phyloP scores from a whole-genome alignment of 2,329 filamentous ascomycete species.

The Fusarium cicatricum region DNA sequence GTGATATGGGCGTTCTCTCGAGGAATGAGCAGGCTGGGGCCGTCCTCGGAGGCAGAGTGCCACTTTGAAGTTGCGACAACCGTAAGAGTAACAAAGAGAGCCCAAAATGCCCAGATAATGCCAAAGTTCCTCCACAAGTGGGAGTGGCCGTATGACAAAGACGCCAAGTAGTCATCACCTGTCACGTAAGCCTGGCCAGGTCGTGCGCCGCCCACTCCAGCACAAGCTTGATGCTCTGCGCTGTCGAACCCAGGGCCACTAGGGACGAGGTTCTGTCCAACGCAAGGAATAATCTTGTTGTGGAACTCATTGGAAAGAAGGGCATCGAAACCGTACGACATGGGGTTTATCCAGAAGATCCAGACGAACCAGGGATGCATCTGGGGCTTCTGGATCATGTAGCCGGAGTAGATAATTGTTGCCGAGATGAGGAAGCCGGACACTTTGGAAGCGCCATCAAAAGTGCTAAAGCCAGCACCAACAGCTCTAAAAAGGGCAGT shows the following conservation, averaged over 20 bases:
- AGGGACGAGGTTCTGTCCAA: constrained; percentile 59
- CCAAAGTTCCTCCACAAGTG: constrained; percentile 69
- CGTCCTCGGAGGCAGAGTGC: constrained; percentile 61
- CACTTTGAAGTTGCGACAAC: constrained; percentile 65
- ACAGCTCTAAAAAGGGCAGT: constrained; percentile 66
- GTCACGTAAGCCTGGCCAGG: constrained; percentile 58
- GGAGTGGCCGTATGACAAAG: constrained; percentile 60
- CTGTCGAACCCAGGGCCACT: constrained; percentile 57
- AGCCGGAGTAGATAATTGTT: constrained; percentile 69
- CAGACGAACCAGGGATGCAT: constrained; percentile 72
- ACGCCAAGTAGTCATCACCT: constrained; percentile 66
- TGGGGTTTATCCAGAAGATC: constrained; percentile 71
- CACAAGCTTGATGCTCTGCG: constrained; percentile 58
- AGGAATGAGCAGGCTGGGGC: constrained; percentile 67
- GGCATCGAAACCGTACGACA: constrained; percentile 75
- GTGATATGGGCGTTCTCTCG: constrained; percentile 61
- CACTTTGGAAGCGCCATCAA: constrained; percentile 67
- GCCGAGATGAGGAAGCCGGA: constrained; percentile 60
- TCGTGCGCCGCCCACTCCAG: constrained; percentile 64
- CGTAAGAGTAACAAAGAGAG: constrained; percentile 64
- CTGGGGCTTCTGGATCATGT: constrained; percentile 66
- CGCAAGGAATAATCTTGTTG: constrained; percentile 60
- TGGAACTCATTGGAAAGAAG: constrained; percentile 77
- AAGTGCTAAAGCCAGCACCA: constrained; percentile 63
- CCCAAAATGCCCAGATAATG: constrained; percentile 71